Evolutionary conservation across 1,284 basidiomycete species (phyloP).

Genomic region (Trametes polyzona): DNA sequence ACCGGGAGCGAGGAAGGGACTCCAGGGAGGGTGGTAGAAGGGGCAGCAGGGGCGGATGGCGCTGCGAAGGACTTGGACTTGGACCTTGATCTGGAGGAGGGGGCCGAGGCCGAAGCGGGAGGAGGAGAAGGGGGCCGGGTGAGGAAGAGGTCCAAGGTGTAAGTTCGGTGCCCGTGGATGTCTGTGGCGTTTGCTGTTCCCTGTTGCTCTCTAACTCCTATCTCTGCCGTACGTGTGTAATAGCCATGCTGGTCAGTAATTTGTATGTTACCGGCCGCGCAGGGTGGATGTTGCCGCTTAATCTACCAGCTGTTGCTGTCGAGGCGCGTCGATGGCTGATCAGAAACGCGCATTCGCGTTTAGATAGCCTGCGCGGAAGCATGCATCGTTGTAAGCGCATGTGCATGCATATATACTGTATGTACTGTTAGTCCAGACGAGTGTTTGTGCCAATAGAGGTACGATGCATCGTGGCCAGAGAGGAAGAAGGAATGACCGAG

Average conservation of each 20-base stretch:
- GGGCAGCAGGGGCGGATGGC: neutral
- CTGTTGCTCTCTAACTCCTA: neutral
- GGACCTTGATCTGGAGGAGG: slow-evolving; percentile 3
- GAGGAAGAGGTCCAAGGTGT: slow-evolving; percentile 10
- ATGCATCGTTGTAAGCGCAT: no score
- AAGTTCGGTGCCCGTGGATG: neutral
- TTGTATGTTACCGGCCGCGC: no score
- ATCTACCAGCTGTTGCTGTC: neutral
- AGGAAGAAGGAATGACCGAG: neutral
- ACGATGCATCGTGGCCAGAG: no score
- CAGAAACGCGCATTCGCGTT: no score
- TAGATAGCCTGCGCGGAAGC: no score
- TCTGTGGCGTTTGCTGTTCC: neutral
- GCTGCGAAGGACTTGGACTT: neutral
- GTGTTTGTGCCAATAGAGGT: no score
- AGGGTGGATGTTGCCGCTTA: no score
- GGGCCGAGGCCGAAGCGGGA: neutral
- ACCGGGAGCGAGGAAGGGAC: neutral
- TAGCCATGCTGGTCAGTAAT: no score
- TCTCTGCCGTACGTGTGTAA: no score
- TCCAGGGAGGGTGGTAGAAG: neutral
- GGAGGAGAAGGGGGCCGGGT: neutral
- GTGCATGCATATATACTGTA: no score
- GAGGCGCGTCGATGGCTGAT: no score
- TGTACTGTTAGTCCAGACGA: no score